Base-by-base conservation (phyloP, 192 early-diverging fungal species). In the Dimargaris verticillata region DNA sequence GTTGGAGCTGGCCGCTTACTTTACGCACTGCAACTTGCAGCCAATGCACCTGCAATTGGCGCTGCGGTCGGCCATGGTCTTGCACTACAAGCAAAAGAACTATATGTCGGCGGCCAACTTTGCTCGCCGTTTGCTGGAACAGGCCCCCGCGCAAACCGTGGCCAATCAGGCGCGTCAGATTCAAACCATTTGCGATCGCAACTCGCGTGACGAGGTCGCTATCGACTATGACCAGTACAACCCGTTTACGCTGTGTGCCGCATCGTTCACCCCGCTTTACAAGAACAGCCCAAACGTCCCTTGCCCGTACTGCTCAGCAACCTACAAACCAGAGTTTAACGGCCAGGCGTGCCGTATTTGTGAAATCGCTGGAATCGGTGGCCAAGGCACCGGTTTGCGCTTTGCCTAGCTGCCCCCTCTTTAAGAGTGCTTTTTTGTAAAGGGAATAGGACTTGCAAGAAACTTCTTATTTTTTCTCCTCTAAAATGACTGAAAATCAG, bases 191-290 rank as follows among this genome's bases (percentile, higher is more conserved):
- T 84, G 83, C 62, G 88, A 92, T 66, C 83, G 80, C 33, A 87
- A 80, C 59, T 84, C 86, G 53, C 76, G 79, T 22, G 89, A 96
- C 72, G 83, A 83, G 65, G 78, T 93, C 28, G 62, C 77, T 22
- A 68, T 99, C 20, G 83, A 92, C 47, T 99, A 97, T 69, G 91
- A 98, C 66, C 89, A 91, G 68, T 92, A 88, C 78, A 97, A 93
- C 68, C 91, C 94, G 58, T 95, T 96, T 68, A 83, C 84, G 3
- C 72, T 93, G 3, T 97, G 94, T 66, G 88, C 77, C 14, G 77
- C 79, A 41, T 86, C 91, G 28, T 88, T 81, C 63, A 80, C 85
- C 38, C 92, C 96, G 7, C 97, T 99, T 62, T 89, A 93, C 77
- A 78, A 80, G 46, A 93, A 92, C 48, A 87, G 83, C 44, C 81